phyloP scores from a whole-genome alignment of 2,329 filamentous ascomycete genomes.

The Sporothrix protearum region DNA sequence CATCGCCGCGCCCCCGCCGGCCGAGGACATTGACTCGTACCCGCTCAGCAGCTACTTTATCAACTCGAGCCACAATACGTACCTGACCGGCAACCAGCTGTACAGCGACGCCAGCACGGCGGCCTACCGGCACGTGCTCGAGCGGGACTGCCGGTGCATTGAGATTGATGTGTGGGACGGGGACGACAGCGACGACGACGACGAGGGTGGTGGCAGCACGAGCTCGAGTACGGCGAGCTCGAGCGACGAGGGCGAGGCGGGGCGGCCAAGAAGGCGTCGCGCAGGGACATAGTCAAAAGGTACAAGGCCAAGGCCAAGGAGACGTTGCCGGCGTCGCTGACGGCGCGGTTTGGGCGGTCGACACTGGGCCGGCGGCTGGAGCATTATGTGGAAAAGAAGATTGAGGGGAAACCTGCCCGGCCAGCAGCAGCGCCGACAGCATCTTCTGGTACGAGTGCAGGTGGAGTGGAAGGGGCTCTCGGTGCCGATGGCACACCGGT shows the following conservation, averaged over 20 bases:
- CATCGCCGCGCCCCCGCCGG: constrained; percentile 40
- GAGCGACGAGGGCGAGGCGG: constrained; percentile 35
- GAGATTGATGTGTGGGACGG: constrained; percentile 97
- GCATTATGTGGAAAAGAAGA: constrained; percentile 36
- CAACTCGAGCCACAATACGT: constrained; percentile 93
- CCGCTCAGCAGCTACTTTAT: constrained; percentile 90
- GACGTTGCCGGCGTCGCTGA: constrained; percentile 45
- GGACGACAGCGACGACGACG: constrained; percentile 38
- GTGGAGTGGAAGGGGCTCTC: too few species aligned
- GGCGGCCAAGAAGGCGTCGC: constrained; percentile 38
- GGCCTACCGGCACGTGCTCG: constrained; percentile 78
- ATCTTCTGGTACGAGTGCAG: too few species aligned
- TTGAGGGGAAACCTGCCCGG: constrained; percentile 24
- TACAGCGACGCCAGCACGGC: constrained; percentile 82
- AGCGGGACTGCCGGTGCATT: constrained; percentile 83
- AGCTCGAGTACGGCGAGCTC: constrained; percentile 49
- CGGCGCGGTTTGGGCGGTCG: constrained; percentile 48
- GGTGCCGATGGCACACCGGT: background rate
- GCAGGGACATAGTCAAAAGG: constrained; percentile 57
- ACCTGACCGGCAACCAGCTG: constrained; percentile 83
- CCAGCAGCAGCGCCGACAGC: too few species aligned
- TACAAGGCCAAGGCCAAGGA: constrained; percentile 67
- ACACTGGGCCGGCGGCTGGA: constrained; percentile 45
- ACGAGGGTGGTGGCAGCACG: background rate
- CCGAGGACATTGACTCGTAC: constrained; percentile 57